phyloP scores from a whole-genome alignment of 2,329 filamentous ascomycete genomes.

The Arthrinium puccinioides region DNA sequence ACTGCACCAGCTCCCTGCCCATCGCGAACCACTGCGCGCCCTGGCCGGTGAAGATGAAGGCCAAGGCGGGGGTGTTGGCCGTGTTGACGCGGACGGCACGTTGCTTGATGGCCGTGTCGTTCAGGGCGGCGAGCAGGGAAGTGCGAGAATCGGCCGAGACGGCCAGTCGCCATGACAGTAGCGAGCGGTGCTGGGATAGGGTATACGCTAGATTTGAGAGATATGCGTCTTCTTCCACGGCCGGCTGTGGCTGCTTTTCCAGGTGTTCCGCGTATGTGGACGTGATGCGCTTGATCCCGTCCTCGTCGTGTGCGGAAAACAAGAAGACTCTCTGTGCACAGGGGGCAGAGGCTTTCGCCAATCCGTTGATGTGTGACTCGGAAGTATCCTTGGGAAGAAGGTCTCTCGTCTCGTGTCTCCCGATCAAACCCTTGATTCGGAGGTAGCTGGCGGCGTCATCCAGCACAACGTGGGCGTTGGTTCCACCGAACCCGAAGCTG shows the following conservation, averaged over 20 bases:
- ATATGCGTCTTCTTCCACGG: not conserved
- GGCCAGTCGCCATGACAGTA: not conserved
- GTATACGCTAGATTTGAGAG: slow-evolving; percentile 1
- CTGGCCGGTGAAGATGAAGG: slow-evolving; percentile 35
- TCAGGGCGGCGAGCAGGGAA: slow-evolving; percentile 11
- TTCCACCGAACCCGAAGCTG: slow-evolving; percentile 26
- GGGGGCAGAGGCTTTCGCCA: not conserved
- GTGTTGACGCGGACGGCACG: slow-evolving; percentile 9
- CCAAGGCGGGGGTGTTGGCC: slow-evolving; percentile 13
- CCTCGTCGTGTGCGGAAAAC: slow-evolving; percentile 1
- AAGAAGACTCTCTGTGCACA: not conserved
- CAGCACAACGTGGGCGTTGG: slow-evolving; percentile 25
- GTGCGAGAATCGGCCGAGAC: not conserved
- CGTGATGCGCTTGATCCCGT: not conserved
- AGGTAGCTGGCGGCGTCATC: slow-evolving; percentile 23
- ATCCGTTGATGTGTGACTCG: slow-evolving; percentile 3
- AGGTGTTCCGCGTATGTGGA: not conserved
- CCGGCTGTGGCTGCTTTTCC: not conserved
- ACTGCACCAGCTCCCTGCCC: slow-evolving; percentile 25
- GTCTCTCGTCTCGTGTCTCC: slow-evolving; percentile 14
- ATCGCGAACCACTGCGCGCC: slow-evolving; percentile 34
- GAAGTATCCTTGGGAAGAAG: not conserved
- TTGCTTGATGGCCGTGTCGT: slow-evolving; percentile 9
- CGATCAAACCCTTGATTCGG: slow-evolving; percentile 13
- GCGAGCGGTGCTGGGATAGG: not conserved